These are phyloP conservation scores for Didymella keratinophila DNA, from an alignment of 2,329 filamentous ascomycete species.

Conservation along the genomic window DNA sequence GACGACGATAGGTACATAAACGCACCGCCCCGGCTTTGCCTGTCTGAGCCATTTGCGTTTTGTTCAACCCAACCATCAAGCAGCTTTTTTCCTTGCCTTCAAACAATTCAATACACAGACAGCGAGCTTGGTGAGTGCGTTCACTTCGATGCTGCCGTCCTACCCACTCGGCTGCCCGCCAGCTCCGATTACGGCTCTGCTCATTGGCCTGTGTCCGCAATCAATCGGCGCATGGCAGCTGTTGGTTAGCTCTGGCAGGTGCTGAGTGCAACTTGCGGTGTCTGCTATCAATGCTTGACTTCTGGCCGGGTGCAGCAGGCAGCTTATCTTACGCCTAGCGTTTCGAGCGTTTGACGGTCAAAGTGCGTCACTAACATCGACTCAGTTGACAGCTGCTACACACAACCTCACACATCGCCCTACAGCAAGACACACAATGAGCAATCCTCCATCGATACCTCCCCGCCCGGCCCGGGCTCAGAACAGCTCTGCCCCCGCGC, in stretches of 20 bases:
- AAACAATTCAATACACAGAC: not conserved
- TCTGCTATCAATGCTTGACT: conserved; percentile 21
- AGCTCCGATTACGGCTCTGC: conserved; percentile 21
- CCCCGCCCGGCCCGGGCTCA: conserved; percentile 67
- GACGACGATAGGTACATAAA: conserved; percentile 38
- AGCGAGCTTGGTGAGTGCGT: conserved; percentile 15
- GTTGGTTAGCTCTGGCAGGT: conserved; percentile 28
- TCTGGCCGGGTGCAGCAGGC: conserved; percentile 23
- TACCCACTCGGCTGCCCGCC: conserved; percentile 18
- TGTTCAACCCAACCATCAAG: conserved; percentile 3
- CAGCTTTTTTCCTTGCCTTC: conserved; percentile 12
- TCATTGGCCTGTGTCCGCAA: conserved; percentile 31
- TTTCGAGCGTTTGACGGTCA: conserved; percentile 31
- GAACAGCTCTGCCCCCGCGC: conserved; percentile 52
- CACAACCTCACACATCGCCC: conserved; percentile 24
- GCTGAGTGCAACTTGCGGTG: conserved; percentile 25
- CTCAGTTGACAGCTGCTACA: conserved; percentile 21
- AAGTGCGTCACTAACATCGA: conserved; percentile 34
- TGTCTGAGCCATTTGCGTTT: conserved; percentile 31
- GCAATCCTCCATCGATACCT: conserved; percentile 64
- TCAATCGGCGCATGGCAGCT: conserved; percentile 26
- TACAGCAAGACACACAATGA: conserved; percentile 48
- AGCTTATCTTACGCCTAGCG: conserved; percentile 36
- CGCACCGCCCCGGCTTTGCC: conserved; percentile 29
- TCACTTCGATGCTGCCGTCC: conserved; percentile 7